A percentile compares a stretch with the other conserved stretches of the same genome.
phyloP scores from a whole-genome alignment of 2,329 filamentous ascomycete species.

The Diaporthe ampelina region DNA sequence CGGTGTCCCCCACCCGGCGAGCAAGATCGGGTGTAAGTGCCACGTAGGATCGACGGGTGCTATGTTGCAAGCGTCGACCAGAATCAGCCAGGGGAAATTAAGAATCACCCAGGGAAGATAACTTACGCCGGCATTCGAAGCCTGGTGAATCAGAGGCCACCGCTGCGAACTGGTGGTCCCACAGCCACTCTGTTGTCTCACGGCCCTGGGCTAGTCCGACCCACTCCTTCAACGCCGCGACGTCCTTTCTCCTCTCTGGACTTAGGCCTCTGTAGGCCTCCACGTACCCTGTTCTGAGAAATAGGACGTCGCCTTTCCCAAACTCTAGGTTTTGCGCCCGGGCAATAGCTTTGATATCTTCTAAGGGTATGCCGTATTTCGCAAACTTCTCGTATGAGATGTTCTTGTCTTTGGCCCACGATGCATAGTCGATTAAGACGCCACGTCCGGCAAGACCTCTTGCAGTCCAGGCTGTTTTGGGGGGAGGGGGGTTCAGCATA shows the following conservation, averaged over 20 bases:
- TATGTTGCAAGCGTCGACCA: not conserved
- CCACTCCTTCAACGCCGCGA: slow-evolving; percentile 9
- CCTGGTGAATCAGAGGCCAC: slow-evolving; percentile 2
- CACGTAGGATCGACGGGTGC: slow-evolving; percentile 3
- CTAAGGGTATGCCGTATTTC: not conserved
- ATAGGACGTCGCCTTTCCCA: not conserved
- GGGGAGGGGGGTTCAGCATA: not conserved
- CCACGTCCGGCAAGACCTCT: slow-evolving; percentile 4
- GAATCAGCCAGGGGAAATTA: not conserved
- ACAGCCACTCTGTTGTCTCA: slow-evolving; percentile 10
- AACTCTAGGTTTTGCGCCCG: not conserved
- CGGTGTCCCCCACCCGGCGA: slow-evolving; percentile 3
- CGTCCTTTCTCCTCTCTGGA: not conserved
- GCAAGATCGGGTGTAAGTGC: slow-evolving; percentile 8
- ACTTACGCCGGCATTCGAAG: slow-evolving; percentile 11
- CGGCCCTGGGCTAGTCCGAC: not conserved
- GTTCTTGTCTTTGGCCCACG: slow-evolving; percentile 4
- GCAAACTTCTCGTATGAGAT: slow-evolving; percentile 5
- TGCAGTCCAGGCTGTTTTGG: not conserved
- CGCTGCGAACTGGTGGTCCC: slow-evolving; percentile 7
- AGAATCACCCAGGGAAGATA: too few species aligned
- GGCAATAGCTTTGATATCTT: not conserved
- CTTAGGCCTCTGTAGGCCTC: not conserved
- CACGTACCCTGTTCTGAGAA: slow-evolving; percentile 4
- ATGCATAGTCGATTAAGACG: not conserved